These are phyloP conservation scores for Stentor coeruleus DNA, from an alignment of 73 alveolate species.

Conservation along the genomic window DNA sequence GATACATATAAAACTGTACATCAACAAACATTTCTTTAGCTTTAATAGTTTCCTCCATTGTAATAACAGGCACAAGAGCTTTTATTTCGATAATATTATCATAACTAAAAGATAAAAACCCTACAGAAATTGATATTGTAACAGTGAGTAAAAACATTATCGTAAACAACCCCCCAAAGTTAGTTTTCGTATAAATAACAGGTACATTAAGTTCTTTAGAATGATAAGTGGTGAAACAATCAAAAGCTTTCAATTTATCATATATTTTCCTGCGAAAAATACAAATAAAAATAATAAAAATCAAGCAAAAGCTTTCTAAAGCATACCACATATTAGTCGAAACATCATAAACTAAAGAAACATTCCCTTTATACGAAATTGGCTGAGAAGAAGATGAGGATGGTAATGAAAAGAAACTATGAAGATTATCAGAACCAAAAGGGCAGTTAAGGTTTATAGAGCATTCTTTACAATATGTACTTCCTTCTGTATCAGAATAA, in stretches of 20 bases:
- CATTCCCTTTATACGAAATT: not conserved
- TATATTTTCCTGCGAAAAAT: not conserved
- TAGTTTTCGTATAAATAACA: conserved; percentile 4
- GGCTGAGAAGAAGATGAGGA: not conserved
- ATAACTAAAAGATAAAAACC: not conserved
- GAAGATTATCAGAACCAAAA: not conserved
- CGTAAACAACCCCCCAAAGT: not conserved
- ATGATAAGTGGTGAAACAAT: not conserved
- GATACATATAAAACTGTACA: too few species aligned
- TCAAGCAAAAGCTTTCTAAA: not conserved
- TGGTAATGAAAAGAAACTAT: not conserved
- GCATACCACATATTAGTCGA: not conserved
- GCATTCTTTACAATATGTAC: not conserved
- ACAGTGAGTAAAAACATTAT: not conserved
- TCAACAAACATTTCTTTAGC: not conserved
- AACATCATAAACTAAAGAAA: not conserved
- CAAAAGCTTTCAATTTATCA: not conserved
- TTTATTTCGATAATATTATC: not conserved
- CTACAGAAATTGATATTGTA: not conserved
- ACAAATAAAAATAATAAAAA: not conserved
- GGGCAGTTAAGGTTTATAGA: not conserved
- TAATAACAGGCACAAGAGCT: not conserved
- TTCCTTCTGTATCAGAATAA: not conserved
- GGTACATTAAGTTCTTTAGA: not conserved
- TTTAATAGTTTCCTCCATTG: not conserved